Percentiles rank a stretch among this genome's conserved stretches.
phyloP scores from a whole-genome alignment of 1,284 basidiomycete genomes.

The Entoloma clypeatum region DNA sequence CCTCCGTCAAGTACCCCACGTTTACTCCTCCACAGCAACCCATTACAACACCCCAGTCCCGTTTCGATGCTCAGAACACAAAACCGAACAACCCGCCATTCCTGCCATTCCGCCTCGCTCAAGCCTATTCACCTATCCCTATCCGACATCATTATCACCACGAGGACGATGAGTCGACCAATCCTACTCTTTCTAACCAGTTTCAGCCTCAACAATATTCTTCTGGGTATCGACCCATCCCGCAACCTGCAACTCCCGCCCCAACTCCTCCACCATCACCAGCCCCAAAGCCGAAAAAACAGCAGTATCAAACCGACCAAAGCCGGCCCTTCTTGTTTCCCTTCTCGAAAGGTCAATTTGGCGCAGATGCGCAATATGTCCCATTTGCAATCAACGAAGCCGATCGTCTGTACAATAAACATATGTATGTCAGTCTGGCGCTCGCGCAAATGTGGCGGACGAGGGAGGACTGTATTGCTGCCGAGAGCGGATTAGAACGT shows the following conservation, averaged over 20 bases:
- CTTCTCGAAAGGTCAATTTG: slow-evolving; percentile 61
- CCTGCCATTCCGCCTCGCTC: slow-evolving; percentile 67
- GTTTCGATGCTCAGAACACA: slow-evolving; percentile 20
- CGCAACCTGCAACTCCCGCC: slow-evolving; percentile 79
- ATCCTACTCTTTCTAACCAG: slow-evolving; percentile 37
- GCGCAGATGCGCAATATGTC: slow-evolving; percentile 62
- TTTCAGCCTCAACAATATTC: slow-evolving; percentile 45
- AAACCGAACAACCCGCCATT: slow-evolving; percentile 39
- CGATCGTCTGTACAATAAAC: slow-evolving; percentile 83
- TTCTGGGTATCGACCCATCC: slow-evolving; percentile 47
- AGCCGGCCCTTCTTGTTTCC: slow-evolving; percentile 93
- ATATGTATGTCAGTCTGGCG: slow-evolving; percentile 88
- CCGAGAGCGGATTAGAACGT: slow-evolving; percentile 87
- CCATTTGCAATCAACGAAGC: slow-evolving; percentile 97
- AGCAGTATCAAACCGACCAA: slow-evolving; percentile 98
- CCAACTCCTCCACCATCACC: slow-evolving; percentile 85
- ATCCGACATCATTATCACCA: slow-evolving; percentile 91
- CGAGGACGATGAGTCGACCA: slow-evolving; percentile 59
- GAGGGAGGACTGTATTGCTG: slow-evolving; percentile 90
- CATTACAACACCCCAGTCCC: slow-evolving; percentile 23
- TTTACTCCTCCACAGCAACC: slow-evolving; percentile 62
- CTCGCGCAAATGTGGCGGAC: slow-evolving; percentile 95
- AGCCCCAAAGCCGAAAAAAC: slow-evolving; percentile 96
- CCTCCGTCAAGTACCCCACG: slow-evolving; percentile 91
- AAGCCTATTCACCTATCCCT: slow-evolving; percentile 89